Base-by-base conservation (phyloP, 208 protist genomes). In the Crithidia thermophila region DNA sequence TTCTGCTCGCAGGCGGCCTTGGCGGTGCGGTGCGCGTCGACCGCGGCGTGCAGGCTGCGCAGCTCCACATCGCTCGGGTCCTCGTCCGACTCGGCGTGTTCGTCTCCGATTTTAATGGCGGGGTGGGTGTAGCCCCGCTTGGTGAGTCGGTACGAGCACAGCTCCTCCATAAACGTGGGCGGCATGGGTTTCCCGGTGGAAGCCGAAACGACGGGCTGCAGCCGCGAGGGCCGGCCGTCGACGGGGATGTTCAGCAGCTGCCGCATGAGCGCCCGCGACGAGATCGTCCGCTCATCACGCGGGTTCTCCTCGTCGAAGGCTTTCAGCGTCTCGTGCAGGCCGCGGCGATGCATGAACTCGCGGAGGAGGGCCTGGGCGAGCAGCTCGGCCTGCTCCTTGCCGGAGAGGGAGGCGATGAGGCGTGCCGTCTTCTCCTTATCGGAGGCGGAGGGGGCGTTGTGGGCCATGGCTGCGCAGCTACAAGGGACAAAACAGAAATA, bases 291-390 rank as follows among this genome's bases (percentile, higher is more conserved):
- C 36, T 82, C 83, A 51, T 81, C 67, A 20, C 90, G 75, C 23
- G 90, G 87, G 68, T 79, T 84, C 70, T 95, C 87, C 16, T 37
- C 23, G 60, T 95, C 90, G 60, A 93, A 95, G 10, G 76, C 55
- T 28, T 57, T 61, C 40, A 95, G 69, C 9, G 90, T 95, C 55
- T 70, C 67, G 20, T 58, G 79, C 61, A 87, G 90, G 25, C 85
- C 84, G 9, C 76, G 71, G 11, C 87, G 87, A 60, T 95, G 90
- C 85, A 95, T 93, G 71, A 85, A 93, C 74, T 95, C 90, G 14
- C 90, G 82, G n/a, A 95, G 82, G 34, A 95, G 75, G 9, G 87
- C 90, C 64, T 94, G 79, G 11, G 87, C 82, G 9, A 94, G 72
- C 14, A 90, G 72, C n/a, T 89, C 73, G 21, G 84, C 82, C 61